phyloP scores from a whole-genome alignment of 495 filamentous ascomycete species.

The Penicillium simplicissimum region DNA sequence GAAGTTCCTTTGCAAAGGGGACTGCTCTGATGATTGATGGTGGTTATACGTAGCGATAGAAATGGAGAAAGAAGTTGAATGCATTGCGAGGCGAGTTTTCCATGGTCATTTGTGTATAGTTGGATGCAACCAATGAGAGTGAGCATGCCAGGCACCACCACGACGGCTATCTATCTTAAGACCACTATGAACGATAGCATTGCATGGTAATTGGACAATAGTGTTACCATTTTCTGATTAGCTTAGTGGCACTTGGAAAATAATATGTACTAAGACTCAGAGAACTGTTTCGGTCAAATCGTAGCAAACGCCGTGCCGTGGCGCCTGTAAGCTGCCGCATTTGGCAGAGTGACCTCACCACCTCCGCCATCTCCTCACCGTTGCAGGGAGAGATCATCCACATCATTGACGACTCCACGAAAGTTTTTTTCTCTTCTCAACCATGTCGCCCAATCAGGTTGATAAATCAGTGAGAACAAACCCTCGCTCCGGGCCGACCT shows the following conservation, averaged over 20 bases:
- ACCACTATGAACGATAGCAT: not conserved
- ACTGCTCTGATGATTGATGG: constrained; percentile 47
- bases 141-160: not conserved
- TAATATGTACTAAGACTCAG: too few species aligned
- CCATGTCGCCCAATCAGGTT: constrained; percentile 5
- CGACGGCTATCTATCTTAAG: not conserved
- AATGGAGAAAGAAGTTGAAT: not conserved
- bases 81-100: not conserved
- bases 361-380: not conserved
- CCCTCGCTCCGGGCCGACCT: not conserved
- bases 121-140: not conserved
- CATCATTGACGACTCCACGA: constrained; percentile 9
- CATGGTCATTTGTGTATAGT: not conserved
- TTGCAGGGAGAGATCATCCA: not conserved
- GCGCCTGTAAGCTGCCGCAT: not conserved
- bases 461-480: not conserved
- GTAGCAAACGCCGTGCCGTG: not conserved
- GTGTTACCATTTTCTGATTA: not conserved
- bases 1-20: constrained; percentile 44
- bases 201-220: not conserved
- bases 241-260: not conserved
- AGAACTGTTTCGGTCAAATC: too few species aligned
- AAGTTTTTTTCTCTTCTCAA: not conserved
- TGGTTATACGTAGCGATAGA: constrained; percentile 34
- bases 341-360: constrained; percentile 17